These are phyloP conservation scores for Juncus inflexus DNA, from an alignment of 176 grass and related monocot species.

Conservation along the genomic window DNA sequence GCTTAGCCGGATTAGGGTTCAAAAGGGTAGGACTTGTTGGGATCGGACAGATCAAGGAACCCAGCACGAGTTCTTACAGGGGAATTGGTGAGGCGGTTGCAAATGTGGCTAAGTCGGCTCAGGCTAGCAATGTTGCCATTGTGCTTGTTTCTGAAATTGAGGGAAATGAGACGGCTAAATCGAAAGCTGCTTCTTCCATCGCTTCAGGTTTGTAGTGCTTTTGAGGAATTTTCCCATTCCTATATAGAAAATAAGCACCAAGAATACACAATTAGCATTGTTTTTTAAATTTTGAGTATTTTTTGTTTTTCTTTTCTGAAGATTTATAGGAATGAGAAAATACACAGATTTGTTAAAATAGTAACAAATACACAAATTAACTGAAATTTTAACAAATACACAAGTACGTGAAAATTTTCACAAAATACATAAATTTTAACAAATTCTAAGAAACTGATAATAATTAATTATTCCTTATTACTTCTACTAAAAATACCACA, in stretches of 20 bases:
- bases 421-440: too few relatives aligned
- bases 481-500: too few relatives aligned
- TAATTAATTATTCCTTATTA: too few relatives aligned
- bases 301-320: neutral
- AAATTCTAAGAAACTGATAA: too few relatives aligned
- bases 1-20: slow-evolving; percentile 68
- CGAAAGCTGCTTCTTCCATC: slow-evolving; percentile 56
- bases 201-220: slow-evolving; percentile 47
- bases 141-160: slow-evolving; percentile 51
- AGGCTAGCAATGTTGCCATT: slow-evolving; percentile 64
- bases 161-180: slow-evolving; percentile 48
- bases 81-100: slow-evolving; percentile 72
- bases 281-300: neutral
- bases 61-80: slow-evolving; percentile 36
- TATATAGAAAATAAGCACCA: neutral
- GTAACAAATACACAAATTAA: neutral
- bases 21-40: slow-evolving; percentile 84
- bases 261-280: neutral
- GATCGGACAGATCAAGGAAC: slow-evolving; percentile 51
- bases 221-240: neutral
- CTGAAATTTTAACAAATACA: neutral
- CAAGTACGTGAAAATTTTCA: neutral
- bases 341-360: neutral
- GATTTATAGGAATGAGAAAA: slow-evolving; percentile 15
- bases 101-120: slow-evolving; percentile 61